Evolutionary conservation across 2,329 filamentous ascomycete genomes (phyloP).

Genomic region (Aspergillus fijiensis): DNA sequence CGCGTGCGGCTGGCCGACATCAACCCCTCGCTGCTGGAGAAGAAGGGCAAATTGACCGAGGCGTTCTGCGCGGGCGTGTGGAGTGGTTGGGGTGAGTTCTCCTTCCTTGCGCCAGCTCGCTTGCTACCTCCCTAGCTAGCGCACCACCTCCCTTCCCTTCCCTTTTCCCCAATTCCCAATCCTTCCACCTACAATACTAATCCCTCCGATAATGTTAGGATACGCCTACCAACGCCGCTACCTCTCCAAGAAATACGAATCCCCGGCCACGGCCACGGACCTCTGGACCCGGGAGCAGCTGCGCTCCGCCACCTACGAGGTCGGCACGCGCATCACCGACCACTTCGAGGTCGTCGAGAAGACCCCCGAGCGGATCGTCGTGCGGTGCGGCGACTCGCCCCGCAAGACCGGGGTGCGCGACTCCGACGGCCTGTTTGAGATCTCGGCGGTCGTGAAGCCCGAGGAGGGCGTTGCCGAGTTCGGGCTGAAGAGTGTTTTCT

Average conservation of each 20-base stretch:
- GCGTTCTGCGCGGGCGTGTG: conserved; percentile 68
- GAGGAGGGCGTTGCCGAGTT: conserved; percentile 62
- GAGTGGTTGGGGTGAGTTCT: conserved; percentile 61
- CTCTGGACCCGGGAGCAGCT: conserved; percentile 63
- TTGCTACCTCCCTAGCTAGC: neutral
- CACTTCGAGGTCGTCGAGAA: conserved; percentile 72
- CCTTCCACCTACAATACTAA: neutral
- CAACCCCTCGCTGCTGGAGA: conserved; percentile 63
- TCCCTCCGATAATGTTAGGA: conserved; percentile 22
- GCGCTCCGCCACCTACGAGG: conserved; percentile 56
- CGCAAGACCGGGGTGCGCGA: conserved; percentile 56
- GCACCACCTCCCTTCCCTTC: neutral
- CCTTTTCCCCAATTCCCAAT: neutral
- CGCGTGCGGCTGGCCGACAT: conserved; percentile 63
- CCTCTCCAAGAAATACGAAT: conserved; percentile 60
- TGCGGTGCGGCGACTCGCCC: conserved; percentile 67
- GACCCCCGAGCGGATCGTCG: conserved; percentile 58
- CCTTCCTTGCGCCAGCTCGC: neutral
- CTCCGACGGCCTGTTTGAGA: conserved; percentile 67
- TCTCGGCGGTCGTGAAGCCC: conserved; percentile 60
- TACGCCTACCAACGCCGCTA: conserved; percentile 57
- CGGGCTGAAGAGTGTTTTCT: conserved; percentile 65
- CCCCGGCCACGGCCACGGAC: conserved; percentile 56
- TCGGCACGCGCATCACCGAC: conserved; percentile 65
- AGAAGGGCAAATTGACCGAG: conserved; percentile 60